Evolutionary conservation across 2,329 filamentous ascomycete genomes (phyloP).

Genomic region (Aspergillus ruber): DNA sequence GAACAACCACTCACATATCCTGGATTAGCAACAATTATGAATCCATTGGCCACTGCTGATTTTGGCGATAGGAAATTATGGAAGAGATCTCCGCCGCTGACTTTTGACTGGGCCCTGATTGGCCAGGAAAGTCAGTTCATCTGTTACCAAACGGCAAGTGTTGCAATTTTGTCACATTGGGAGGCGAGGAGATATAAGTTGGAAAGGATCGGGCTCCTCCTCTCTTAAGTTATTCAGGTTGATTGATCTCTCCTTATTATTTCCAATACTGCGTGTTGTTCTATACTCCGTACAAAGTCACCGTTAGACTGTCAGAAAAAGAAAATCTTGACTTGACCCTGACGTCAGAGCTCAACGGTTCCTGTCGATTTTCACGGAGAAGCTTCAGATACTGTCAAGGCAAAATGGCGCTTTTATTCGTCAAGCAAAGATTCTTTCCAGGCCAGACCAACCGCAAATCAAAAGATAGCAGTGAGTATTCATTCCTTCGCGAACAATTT

Average conservation of each 20-base stretch:
- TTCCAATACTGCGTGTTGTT: not conserved
- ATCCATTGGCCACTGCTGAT: not conserved
- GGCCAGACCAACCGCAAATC: slow-evolving; percentile 8
- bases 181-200: not conserved
- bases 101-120: slow-evolving; percentile 6
- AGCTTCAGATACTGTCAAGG: not conserved
- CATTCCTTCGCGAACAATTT: not conserved
- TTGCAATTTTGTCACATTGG: not conserved
- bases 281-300: not conserved
- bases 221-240: too few relatives aligned
- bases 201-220: not conserved
- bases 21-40: not conserved
- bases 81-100: slow-evolving; percentile 2
- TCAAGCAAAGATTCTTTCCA: slow-evolving; percentile 33
- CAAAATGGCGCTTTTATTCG: slow-evolving; percentile 33
- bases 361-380: not conserved
- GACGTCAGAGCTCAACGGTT: not conserved
- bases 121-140: not conserved
- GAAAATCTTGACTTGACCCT: not conserved
- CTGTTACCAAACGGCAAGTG: not conserved
- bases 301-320: not conserved
- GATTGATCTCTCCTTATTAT: not conserved
- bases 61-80: not conserved
- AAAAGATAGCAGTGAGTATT: not conserved
- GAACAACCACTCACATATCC: not conserved